These are phyloP conservation scores for Penicillium cosmopolitanum DNA, from an alignment of 495 filamentous ascomycete species.

Conservation along the genomic window DNA sequence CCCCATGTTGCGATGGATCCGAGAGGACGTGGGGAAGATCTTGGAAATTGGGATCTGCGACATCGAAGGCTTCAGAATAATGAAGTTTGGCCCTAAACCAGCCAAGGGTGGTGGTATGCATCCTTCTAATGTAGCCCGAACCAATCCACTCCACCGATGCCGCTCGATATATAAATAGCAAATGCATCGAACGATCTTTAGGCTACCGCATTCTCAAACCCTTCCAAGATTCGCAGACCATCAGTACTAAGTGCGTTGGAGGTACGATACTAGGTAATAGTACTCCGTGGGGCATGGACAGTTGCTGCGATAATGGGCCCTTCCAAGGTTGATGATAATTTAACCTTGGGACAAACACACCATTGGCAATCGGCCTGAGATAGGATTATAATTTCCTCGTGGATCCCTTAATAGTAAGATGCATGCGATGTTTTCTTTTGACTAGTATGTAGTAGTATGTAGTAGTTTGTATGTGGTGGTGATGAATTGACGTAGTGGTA, in stretches of 20 bases:
- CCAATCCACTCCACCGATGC: constrained; percentile 1
- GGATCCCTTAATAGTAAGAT: too few species aligned
- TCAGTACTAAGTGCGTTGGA: background rate
- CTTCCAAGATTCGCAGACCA: background rate
- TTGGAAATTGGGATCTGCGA: background rate
- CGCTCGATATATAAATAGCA: constrained; percentile 17
- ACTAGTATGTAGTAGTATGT: too few species aligned
- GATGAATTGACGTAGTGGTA: background rate
- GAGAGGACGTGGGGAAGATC: background rate
- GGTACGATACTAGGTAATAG: background rate
- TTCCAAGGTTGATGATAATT: too few species aligned
- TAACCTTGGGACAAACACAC: too few species aligned
- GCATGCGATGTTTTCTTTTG: too few species aligned
- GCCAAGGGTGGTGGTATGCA: background rate
- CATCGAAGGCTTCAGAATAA: background rate
- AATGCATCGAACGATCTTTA: background rate
- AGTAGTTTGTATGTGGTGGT: too few species aligned
- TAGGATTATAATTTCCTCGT: too few species aligned
- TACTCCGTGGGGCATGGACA: too few species aligned
- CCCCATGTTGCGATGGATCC: constrained; percentile 8
- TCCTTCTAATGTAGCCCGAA: background rate
- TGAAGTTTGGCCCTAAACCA: background rate
- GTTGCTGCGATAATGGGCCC: too few species aligned
- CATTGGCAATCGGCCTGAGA: too few species aligned
- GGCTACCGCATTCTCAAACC: constrained; percentile 16